Evolutionary conservation across 306 rosid species (phyloP).

Genomic region (Citrullus amarus): DNA sequence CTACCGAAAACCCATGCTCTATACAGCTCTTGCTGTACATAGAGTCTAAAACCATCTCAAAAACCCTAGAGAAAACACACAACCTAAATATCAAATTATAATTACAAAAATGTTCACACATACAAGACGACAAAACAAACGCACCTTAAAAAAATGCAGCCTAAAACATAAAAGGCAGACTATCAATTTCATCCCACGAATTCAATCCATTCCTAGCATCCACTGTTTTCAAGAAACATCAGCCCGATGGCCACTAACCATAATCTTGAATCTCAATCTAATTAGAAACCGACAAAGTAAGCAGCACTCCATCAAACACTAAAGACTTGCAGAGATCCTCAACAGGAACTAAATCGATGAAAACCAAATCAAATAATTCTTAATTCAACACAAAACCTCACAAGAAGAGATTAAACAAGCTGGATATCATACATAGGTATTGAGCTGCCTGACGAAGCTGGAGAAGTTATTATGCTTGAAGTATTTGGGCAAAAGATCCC

Average conservation of each 20-base stretch:
- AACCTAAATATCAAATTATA: background rate
- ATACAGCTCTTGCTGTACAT: background rate
- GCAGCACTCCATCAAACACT: background rate
- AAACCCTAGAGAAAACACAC: background rate
- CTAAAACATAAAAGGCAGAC: background rate
- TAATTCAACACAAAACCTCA: background rate
- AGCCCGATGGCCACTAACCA: background rate
- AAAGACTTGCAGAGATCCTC: background rate
- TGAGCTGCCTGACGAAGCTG: conserved; percentile 86
- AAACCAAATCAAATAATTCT: background rate
- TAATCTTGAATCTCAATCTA: background rate
- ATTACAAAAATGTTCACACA: background rate
- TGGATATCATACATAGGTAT: conserved; percentile 55
- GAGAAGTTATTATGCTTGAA: conserved; percentile 95
- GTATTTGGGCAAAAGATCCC: conserved; percentile 82
- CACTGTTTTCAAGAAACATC: background rate
- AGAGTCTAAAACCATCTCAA: background rate
- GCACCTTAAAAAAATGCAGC: background rate
- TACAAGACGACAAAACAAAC: background rate
- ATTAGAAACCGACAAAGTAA: background rate
- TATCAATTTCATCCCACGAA: background rate
- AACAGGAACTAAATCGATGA: background rate
- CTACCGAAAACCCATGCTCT: background rate
- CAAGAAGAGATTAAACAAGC: background rate
- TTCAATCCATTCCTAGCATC: background rate